Evolutionary conservation across 345 rosid genomes (phyloP).

Genomic region (Hypericum androsaemum): DNA sequence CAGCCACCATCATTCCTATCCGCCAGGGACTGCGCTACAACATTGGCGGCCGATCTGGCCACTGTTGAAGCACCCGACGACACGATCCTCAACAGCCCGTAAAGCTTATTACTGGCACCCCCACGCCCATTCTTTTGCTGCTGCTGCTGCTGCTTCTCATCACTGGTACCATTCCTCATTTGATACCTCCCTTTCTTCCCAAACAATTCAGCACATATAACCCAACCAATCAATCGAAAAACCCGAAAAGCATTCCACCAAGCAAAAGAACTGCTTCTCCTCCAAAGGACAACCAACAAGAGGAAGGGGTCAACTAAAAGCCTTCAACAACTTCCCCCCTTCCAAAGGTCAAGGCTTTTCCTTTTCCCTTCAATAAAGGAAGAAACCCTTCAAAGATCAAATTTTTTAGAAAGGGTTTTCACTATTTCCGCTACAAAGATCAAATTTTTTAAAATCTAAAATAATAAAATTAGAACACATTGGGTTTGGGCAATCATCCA

Average conservation of each 20-base stretch:
- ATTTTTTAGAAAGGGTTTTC: too few species aligned
- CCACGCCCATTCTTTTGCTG: constrained; percentile 16
- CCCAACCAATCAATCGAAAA: constrained; percentile 18
- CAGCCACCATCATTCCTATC: constrained; percentile 32
- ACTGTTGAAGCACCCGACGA: constrained; percentile 90
- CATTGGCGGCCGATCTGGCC: constrained; percentile 64
- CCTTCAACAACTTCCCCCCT: too few species aligned
- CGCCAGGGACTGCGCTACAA: constrained; percentile 68
- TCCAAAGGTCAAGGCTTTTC: too few species aligned
- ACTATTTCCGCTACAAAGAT: too few species aligned
- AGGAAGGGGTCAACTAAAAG: too few species aligned
- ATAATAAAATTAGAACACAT: too few species aligned
- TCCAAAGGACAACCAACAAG: too few species aligned
- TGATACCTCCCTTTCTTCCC: constrained; percentile 52
- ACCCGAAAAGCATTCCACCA: not conserved
- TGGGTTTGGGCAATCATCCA: too few species aligned
- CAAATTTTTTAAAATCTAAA: too few species aligned
- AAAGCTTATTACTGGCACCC: constrained; percentile 25
- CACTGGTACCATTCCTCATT: constrained; percentile 7
- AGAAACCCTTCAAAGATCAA: too few species aligned
- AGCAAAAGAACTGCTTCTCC: too few species aligned
- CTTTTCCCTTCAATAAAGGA: too few species aligned
- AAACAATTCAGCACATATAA: constrained; percentile 15
- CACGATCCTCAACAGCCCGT: constrained; percentile 66
- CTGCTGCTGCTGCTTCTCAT: constrained; percentile 35